Evolutionary conservation across 2,329 filamentous ascomycete genomes (phyloP).

Genomic region (Dactylonectria macrodidyma): DNA sequence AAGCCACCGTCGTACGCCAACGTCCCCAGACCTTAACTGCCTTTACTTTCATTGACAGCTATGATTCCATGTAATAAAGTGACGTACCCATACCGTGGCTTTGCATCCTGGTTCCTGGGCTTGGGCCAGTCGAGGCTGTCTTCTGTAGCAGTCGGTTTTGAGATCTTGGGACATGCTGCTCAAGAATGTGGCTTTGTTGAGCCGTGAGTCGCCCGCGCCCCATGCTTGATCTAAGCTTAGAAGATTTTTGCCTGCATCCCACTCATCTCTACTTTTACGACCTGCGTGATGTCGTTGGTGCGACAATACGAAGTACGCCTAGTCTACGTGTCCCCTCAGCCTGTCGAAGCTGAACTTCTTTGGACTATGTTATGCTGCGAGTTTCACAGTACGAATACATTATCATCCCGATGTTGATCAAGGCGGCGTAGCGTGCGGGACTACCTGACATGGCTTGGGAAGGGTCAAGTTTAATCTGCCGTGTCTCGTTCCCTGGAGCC

Average conservation of each 20-base stretch:
- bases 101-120: constrained; percentile 2
- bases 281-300: constrained; percentile 12
- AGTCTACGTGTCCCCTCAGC: constrained; percentile 9
- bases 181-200: neutral
- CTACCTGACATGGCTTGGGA: constrained; percentile 20
- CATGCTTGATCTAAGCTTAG: constrained; percentile 4
- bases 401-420: constrained; percentile 24
- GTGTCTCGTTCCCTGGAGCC: constrained; percentile 19
- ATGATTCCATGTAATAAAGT: neutral
- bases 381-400: constrained; percentile 14
- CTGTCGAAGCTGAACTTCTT: neutral
- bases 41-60: neutral
- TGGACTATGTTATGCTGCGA: constrained; percentile 18
- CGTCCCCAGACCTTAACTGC: constrained; percentile 6
- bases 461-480: constrained; percentile 14
- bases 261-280: neutral
- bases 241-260: constrained; percentile 10
- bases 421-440: constrained; percentile 14
- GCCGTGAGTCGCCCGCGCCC: constrained; percentile 10
- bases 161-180: neutral
- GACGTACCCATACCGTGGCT: neutral
- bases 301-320: constrained; percentile 9
- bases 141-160: neutral
- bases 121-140: constrained; percentile 2
- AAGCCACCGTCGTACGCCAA: constrained; percentile 15